These are phyloP conservation scores for Primulina huaijiensis DNA, from an alignment of 257 asterid species.

Conservation along the genomic window DNA sequence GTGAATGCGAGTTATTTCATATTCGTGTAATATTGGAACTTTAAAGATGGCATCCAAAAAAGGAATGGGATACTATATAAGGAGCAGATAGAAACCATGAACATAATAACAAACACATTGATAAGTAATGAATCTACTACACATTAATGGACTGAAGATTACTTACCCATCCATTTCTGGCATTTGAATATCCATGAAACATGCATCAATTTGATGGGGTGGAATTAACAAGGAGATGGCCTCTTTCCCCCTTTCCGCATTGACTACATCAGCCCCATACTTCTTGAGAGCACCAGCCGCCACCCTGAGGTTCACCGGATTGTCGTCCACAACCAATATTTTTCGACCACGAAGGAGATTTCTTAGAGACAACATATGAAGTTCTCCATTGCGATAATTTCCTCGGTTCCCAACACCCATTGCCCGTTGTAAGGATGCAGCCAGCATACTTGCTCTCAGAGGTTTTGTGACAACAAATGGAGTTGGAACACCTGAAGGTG, in stretches of 20 bases:
- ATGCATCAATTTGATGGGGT: conserved; percentile 89
- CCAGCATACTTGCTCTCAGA: conserved; percentile 76
- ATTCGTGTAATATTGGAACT: background rate
- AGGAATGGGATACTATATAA: background rate
- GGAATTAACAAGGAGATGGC: conserved; percentile 67
- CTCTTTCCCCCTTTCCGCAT: conserved; percentile 68
- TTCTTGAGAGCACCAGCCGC: conserved; percentile 81
- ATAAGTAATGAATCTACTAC: background rate
- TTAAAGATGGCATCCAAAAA: background rate
- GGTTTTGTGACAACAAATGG: conserved; percentile 68
- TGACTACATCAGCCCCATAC: conserved; percentile 91
- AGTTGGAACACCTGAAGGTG: conserved; percentile 30
- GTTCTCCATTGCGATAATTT: conserved; percentile 47
- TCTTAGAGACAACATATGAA: conserved; percentile 44
- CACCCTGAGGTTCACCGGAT: conserved; percentile 83
- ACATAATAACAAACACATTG: background rate
- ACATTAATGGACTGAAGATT: background rate
- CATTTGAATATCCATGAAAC: conserved; percentile 99
- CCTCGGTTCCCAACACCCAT: conserved; percentile 62
- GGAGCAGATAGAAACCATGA: background rate
- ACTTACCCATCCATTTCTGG: conserved; percentile 97
- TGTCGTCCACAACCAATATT: conserved; percentile 85
- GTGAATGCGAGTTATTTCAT: background rate
- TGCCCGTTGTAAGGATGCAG: conserved; percentile 77
- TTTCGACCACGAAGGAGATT: conserved; percentile 74